A percentile compares a stretch with the other conserved stretches of the same genome.
Conservation (phyloP, 2,329 filamentous ascomycete genomes). For the Daldinia sp. region DNA sequence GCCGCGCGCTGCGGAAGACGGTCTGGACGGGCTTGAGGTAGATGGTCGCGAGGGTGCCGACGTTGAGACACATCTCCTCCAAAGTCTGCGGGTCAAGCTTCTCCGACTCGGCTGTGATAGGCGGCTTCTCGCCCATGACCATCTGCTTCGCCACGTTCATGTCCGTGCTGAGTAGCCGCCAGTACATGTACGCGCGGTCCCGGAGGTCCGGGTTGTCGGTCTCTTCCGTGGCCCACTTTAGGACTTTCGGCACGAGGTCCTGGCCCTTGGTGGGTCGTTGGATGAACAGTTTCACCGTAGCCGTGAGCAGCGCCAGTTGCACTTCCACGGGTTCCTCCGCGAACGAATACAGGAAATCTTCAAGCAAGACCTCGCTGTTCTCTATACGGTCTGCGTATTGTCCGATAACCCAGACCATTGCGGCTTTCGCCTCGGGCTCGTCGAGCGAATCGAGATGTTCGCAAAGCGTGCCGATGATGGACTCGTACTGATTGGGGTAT, state of each 20-base stretch:
- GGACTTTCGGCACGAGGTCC: constrained; percentile 89
- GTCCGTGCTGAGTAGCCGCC: constrained; percentile 93
- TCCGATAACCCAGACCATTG: constrained; percentile 99
- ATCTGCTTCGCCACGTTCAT: constrained; percentile 86
- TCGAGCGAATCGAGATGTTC: constrained; percentile 96
- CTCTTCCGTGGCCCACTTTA: constrained; percentile 99
- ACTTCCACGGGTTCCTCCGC: constrained; percentile 95
- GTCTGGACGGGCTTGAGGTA: constrained; percentile 98
- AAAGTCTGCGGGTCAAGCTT: constrained; percentile 90
- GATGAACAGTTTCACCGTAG: constrained; percentile 97
- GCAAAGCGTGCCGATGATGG: constrained; percentile 94
- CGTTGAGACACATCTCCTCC: constrained; percentile 96
- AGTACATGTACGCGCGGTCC: constrained; percentile 99
- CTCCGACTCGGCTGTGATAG: constrained; percentile 96
- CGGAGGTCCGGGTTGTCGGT: constrained; percentile 98
- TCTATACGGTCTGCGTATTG: constrained; percentile 98
- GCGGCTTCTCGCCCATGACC: constrained; percentile 97
- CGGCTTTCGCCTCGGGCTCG: constrained; percentile 96
- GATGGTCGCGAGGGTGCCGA: constrained; percentile 95
- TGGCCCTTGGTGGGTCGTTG: constrained; percentile 95
- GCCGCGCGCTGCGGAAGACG: constrained; percentile 90
- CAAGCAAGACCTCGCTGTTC: constrained; percentile 91
- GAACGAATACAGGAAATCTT: constrained; percentile 95
- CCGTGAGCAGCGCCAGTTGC: constrained; percentile 91
- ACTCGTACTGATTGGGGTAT: constrained; percentile 98